These are phyloP conservation scores for Conticribra weissflogii DNA, from an alignment of 108 stramenopile species.

Conservation along the genomic window DNA sequence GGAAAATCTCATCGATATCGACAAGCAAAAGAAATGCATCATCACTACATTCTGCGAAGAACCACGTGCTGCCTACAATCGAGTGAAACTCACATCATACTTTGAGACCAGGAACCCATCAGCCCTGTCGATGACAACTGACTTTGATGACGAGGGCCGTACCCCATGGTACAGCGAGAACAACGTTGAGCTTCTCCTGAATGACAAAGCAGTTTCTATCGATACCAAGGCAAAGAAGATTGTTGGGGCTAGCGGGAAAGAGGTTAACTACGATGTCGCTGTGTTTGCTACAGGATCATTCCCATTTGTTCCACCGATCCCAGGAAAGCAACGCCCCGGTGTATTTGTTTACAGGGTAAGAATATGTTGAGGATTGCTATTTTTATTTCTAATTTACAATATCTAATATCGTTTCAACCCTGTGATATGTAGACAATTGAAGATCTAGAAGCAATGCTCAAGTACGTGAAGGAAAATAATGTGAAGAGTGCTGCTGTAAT, in stretches of 20 bases:
- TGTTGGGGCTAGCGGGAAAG: slow-evolving; percentile 76
- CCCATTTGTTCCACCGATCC: slow-evolving; percentile 94
- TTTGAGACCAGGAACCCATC: slow-evolving; percentile 90
- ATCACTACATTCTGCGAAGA: slow-evolving; percentile 94
- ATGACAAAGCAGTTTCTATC: slow-evolving; percentile 83
- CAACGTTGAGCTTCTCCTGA: slow-evolving; percentile 77
- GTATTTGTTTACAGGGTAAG: slow-evolving; percentile 92
- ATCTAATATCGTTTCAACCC: not conserved
- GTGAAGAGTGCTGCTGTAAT: slow-evolving; percentile 92
- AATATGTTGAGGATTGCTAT: not conserved
- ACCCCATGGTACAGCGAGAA: slow-evolving; percentile 91
- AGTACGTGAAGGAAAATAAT: slow-evolving; percentile 83
- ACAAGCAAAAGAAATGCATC: slow-evolving; percentile 61
- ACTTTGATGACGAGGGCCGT: slow-evolving; percentile 69
- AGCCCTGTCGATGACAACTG: slow-evolving; percentile 83
- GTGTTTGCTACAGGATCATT: slow-evolving; percentile 94
- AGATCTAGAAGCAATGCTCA: slow-evolving; percentile 90
- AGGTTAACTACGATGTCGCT: slow-evolving; percentile 82
- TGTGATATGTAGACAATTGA: slow-evolving; percentile 78
- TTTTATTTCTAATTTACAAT: not conserved
- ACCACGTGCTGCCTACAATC: slow-evolving; percentile 91
- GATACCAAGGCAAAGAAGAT: slow-evolving; percentile 86
- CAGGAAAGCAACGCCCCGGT: slow-evolving; percentile 87
- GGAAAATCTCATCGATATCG: slow-evolving; percentile 83
- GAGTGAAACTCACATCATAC: slow-evolving; percentile 91